These are phyloP conservation scores for Melastoma candidum DNA, from an alignment of 441 rosid genomes.

Conservation along the genomic window DNA sequence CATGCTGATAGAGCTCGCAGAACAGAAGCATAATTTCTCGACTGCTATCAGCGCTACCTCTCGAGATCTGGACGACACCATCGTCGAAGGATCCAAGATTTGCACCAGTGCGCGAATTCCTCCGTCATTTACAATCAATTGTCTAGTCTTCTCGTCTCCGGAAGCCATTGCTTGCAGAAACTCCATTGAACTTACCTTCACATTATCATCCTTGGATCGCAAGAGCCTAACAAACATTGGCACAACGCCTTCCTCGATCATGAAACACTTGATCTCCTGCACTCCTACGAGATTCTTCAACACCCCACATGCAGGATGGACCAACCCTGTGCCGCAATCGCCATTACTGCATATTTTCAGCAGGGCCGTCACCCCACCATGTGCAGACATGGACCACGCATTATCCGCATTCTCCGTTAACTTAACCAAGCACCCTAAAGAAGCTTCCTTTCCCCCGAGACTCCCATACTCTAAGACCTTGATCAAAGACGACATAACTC, in stretches of 20 bases:
- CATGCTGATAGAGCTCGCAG: slow-evolving; percentile 25
- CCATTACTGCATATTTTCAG: slow-evolving; percentile 5
- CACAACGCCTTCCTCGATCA: slow-evolving; percentile 9
- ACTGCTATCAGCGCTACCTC: slow-evolving; percentile 55
- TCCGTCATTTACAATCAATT: slow-evolving; percentile 2
- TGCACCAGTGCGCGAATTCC: neutral
- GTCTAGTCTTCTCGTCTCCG: neutral
- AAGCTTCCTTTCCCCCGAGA: slow-evolving; percentile 38
- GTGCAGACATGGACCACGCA: slow-evolving; percentile 94
- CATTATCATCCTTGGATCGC: neutral
- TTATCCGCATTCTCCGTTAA: slow-evolving; percentile 76
- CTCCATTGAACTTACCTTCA: slow-evolving; percentile 1
- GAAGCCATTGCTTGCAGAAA: slow-evolving; percentile 6
- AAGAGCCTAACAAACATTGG: neutral
- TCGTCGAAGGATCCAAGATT: slow-evolving; percentile 6
- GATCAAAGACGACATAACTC: slow-evolving; percentile 61
- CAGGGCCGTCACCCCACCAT: slow-evolving; percentile 68
- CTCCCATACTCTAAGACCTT: slow-evolving; percentile 57
- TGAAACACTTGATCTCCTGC: slow-evolving; percentile 8
- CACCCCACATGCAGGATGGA: slow-evolving; percentile 7
- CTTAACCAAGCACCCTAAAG: slow-evolving; percentile 51
- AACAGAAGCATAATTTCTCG: slow-evolving; percentile 63
- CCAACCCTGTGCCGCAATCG: slow-evolving; percentile 6
- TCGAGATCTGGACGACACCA: slow-evolving; percentile 44
- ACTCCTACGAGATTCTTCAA: slow-evolving; percentile 2